Evolutionary conservation across 2,329 filamentous ascomycete genomes (phyloP), one percentile per base, ranked within the genome.

Genomic region (Penicillium verrucosum): DNA sequence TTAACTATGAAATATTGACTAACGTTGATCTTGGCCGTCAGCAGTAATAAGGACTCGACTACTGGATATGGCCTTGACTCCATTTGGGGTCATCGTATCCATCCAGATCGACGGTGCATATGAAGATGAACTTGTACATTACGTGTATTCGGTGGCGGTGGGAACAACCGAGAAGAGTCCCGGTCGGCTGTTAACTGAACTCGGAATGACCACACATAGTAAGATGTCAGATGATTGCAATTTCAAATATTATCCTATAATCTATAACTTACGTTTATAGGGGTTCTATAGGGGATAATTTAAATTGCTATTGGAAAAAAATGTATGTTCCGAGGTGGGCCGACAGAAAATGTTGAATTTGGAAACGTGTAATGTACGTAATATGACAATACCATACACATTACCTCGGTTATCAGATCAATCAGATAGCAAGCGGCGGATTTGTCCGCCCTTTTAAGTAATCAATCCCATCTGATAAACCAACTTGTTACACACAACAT

Each of bases 51-150:
- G 55, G 52, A 52, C 34, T 54, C 32, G 8, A 51, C 44, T 58
- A 60, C 58, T 60, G 51, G 49, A 58, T 60, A 48, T 44, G 55
- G 43, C 32, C 29, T 25, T 14, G 30, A n/a, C 40, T 50, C 49
- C 55, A 52, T 40, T 50, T 58, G 43, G 42, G 49, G 53, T 27
- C 27, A 44, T 57, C 37, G 49, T 58, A 53, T 58, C 57, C 60
- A 63, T 58, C 42, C 54, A 50, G 61, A 64, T 64, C 61, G 58
- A 64, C 61, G 11, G 34, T 64, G 61, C 61, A 62, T 63, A 40
- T 56, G 47, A 47, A 46, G 42, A 7, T 36, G 44, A 18, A 23
- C 25, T 30, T 45, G 48, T 51, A 51, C 11, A 27, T 43, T 36
- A 47, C 27, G 4, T 5, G 27, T 51, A 49, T 38, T 16, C 11